Conservation (phyloP, 2,329 filamentous ascomycete genomes). For the Thelonectria olida region DNA sequence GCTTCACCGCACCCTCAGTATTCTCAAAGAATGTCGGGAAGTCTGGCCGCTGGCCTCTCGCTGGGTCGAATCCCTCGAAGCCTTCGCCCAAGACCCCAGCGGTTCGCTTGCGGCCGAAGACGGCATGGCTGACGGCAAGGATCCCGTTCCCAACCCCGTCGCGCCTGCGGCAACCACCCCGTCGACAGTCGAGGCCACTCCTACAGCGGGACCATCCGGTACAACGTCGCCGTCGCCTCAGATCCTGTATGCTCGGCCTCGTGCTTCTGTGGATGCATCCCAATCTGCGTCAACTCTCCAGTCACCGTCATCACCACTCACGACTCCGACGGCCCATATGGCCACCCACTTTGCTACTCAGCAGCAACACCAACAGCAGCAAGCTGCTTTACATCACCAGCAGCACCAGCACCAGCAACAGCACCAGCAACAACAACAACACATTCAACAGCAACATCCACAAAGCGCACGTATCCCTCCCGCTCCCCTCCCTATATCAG, state of each 20-base stretch:
- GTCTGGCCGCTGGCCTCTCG: constrained; percentile 63
- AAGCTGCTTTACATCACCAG: background rate
- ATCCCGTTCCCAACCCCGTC: constrained; percentile 42
- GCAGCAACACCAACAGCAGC: constrained; percentile 29
- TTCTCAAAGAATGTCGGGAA: constrained; percentile 58
- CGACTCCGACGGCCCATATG: constrained; percentile 19
- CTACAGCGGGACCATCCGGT: background rate
- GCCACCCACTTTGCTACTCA: constrained; percentile 27
- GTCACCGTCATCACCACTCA: constrained; percentile 25
- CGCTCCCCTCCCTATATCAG: constrained; percentile 16
- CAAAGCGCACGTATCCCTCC: constrained; percentile 6
- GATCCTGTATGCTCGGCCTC: constrained; percentile 22
- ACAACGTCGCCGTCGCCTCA: constrained; percentile 30
- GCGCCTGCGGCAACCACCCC: constrained; percentile 2
- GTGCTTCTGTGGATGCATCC: constrained; percentile 20
- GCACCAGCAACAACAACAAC: background rate
- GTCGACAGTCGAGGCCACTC: background rate
- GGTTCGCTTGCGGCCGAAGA: constrained; percentile 52
- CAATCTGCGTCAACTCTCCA: constrained; percentile 20
- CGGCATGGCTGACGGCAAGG: constrained; percentile 60
- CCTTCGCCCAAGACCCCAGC: constrained; percentile 56
- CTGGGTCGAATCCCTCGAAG: constrained; percentile 61
- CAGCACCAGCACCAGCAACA: background rate
- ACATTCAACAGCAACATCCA: constrained; percentile 16
- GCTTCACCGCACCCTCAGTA: constrained; percentile 55